Evolutionary conservation across 1,284 basidiomycete species (phyloP).

Genomic region (Puccinia triticina): DNA sequence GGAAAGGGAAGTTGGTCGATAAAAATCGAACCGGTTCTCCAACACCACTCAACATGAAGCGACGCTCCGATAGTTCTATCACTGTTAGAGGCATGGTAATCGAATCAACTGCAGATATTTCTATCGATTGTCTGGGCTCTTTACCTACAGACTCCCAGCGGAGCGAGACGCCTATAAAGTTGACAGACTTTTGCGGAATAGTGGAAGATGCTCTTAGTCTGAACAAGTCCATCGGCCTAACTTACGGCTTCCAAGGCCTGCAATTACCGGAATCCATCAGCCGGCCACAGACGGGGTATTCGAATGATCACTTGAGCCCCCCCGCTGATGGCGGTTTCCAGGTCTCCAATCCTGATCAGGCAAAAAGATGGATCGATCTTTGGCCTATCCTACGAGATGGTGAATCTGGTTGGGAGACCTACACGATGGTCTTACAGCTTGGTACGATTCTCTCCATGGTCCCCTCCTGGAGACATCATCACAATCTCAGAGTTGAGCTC

Average conservation of each 20-base stretch:
- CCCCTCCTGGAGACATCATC: constrained; percentile 42
- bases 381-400: constrained; percentile 48
- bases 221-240: constrained; percentile 43
- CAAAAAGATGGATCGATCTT: constrained; percentile 45
- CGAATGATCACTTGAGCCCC: background rate
- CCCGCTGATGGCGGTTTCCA: background rate
- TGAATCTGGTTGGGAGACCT: constrained; percentile 49
- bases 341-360: background rate
- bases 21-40: background rate
- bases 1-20: constrained; percentile 32
- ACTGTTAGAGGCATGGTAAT: constrained; percentile 39
- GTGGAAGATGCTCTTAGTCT: constrained; percentile 38
- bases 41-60: constrained; percentile 1
- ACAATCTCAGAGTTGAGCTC: constrained; percentile 42
- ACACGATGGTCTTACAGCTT: constrained; percentile 46
- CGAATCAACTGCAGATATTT: constrained; percentile 16
- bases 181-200: constrained; percentile 42
- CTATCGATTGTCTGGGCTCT: constrained; percentile 28
- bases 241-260: constrained; percentile 32
- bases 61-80: constrained; percentile 40
- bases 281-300: constrained; percentile 14
- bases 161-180: constrained; percentile 32
- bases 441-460: constrained; percentile 48
- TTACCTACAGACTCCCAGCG: constrained; percentile 47
- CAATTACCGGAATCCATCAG: constrained; percentile 42